Evolutionary conservation across 192 early-diverging fungal species (phyloP).

Genomic region (Backusella westeae): DNA sequence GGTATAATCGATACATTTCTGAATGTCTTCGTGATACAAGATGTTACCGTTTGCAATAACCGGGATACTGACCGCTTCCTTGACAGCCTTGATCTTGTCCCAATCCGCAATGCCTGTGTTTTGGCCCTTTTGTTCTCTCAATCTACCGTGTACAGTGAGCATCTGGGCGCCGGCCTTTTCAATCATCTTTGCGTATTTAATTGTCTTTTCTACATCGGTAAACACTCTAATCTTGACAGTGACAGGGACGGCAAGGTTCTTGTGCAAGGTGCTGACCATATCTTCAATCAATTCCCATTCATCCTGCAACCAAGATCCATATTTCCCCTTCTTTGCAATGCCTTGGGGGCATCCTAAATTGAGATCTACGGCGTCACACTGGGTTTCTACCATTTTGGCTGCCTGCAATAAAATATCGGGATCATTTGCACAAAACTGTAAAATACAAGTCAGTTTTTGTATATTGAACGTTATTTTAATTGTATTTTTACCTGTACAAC

Average conservation of each 20-base stretch:
- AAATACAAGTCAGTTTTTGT: not conserved
- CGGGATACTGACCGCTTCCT: conserved; percentile 81
- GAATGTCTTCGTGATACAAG: conserved; percentile 87
- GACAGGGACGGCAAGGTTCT: conserved; percentile 82
- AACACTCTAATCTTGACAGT: conserved; percentile 98
- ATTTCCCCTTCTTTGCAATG: conserved; percentile 88
- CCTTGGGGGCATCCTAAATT: conserved; percentile 97
- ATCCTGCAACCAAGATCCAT: conserved; percentile 95
- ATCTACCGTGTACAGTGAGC: conserved; percentile 89
- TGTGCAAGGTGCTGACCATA: conserved; percentile 71
- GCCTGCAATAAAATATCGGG: conserved; percentile 79
- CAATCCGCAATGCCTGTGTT: conserved; percentile 96
- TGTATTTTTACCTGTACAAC: conserved; percentile 65
- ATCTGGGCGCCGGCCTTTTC: conserved; percentile 89
- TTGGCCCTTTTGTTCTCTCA: conserved; percentile 96
- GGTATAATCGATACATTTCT: conserved; percentile 76
- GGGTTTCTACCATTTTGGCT: conserved; percentile 73
- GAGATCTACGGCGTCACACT: conserved; percentile 92
- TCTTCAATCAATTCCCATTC: conserved; percentile 83
- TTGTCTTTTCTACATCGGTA: conserved; percentile 82
- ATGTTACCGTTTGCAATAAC: conserved; percentile 99
- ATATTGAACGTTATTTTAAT: not conserved
- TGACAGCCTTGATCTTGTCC: conserved; percentile 86
- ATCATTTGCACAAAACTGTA: conserved; percentile 97
- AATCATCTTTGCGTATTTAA: conserved; percentile 93